These are phyloP conservation scores for Gastrolobium villosum DNA, from an alignment of 306 rosid genomes.

Conservation along the genomic window DNA sequence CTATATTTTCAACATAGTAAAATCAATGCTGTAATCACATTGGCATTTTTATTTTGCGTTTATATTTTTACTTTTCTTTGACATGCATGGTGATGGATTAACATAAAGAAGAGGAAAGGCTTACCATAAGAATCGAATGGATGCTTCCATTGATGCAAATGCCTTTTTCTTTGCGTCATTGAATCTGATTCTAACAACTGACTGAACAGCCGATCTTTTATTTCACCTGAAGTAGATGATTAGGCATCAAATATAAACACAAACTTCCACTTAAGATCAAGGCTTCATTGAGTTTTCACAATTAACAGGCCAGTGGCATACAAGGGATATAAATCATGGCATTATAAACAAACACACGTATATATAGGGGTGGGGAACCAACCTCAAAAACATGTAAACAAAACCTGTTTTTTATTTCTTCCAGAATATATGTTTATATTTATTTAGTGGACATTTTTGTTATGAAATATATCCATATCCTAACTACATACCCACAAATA, in stretches of 20 bases:
- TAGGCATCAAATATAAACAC: conserved; percentile 1
- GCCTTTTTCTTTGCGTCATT: conserved; percentile 52
- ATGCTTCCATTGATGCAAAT: conserved; percentile 58
- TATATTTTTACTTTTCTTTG: not conserved
- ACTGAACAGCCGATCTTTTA: conserved; percentile 30
- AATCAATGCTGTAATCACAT: not conserved
- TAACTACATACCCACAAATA: too few relatives aligned
- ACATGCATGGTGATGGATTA: conserved; percentile 13
- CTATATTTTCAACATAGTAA: not conserved
- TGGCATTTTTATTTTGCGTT: not conserved
- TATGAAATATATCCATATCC: too few relatives aligned
- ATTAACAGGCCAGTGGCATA: not conserved
- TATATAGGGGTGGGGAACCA: too few relatives aligned
- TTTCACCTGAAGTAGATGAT: conserved; percentile 46
- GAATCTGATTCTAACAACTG: conserved; percentile 43
- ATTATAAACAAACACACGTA: not conserved
- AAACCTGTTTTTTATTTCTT: too few relatives aligned
- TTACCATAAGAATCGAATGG: conserved; percentile 64
- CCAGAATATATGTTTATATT: too few relatives aligned
- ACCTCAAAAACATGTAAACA: too few relatives aligned
- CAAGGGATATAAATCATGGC: not conserved
- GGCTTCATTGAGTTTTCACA: conserved; percentile 7
- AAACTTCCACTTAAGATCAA: not conserved
- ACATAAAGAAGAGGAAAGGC: conserved; percentile 31
- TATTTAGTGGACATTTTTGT: too few relatives aligned